Conservation (phyloP, 306 rosid species). For the Vachellia collinsii region DNA sequence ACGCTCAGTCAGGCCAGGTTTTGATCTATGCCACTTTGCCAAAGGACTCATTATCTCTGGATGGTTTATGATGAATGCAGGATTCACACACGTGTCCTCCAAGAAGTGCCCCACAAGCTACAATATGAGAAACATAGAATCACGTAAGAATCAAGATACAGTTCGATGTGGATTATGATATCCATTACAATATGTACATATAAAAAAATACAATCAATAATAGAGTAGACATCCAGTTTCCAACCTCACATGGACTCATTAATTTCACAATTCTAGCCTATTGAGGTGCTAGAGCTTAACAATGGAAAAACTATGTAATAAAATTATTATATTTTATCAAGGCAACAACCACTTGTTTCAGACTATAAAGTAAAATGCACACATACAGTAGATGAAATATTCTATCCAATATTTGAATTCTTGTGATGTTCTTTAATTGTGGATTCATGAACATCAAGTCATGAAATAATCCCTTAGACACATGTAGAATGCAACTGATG, state of each 20-base stretch:
- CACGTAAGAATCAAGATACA: neutral
- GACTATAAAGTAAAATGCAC: neutral
- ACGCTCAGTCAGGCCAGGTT: conserved; percentile 86
- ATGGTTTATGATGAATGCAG: conserved; percentile 82
- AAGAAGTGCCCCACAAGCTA: conserved; percentile 98
- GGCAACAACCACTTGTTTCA: neutral
- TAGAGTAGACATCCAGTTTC: neutral
- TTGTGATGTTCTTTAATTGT: neutral
- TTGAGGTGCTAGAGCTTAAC: neutral
- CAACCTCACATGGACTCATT: neutral
- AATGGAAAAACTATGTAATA: neutral
- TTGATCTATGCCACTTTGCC: conserved; percentile 93
- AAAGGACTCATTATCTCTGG: conserved; percentile 95
- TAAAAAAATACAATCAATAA: neutral
- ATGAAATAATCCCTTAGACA: neutral
- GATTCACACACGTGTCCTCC: conserved; percentile 87
- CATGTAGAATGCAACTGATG: neutral
- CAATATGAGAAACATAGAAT: conserved; percentile 32
- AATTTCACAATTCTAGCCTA: neutral
- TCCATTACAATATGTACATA: neutral
- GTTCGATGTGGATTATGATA: neutral
- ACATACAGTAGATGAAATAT: neutral
- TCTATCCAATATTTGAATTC: neutral
- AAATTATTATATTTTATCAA: neutral
- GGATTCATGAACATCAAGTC: neutral